phyloP scores from a whole-genome alignment of 139 green algal species.

The Tetraselmis chui region DNA sequence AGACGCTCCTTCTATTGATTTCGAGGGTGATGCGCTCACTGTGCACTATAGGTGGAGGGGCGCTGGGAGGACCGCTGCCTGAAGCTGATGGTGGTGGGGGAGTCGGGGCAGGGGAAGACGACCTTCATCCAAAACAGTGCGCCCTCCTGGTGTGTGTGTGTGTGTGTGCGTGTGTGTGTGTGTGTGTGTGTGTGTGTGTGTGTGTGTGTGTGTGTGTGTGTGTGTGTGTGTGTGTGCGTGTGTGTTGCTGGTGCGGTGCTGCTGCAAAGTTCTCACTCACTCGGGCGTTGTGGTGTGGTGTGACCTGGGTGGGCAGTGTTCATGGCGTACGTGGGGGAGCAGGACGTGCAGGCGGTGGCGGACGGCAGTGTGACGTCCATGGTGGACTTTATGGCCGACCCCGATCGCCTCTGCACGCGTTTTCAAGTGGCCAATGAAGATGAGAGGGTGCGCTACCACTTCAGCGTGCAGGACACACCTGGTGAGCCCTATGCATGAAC shows the following conservation, averaged over 20 bases:
- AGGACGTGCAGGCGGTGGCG: neutral
- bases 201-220: no score
- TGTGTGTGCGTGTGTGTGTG: no score
- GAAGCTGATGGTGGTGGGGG: conserved; percentile 51
- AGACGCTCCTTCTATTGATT: no score
- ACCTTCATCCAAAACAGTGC: conserved; percentile 43
- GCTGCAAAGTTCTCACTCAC: no score
- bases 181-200: no score
- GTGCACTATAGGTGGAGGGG: conserved; percentile 11
- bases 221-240: no score
- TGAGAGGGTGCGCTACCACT: neutral
- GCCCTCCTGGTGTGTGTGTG: no score
- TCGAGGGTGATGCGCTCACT: neutral
- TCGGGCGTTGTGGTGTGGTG: no score
- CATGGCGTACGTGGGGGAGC: neutral
- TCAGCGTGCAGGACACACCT: neutral
- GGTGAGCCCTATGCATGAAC: no score
- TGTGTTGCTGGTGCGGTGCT: no score
- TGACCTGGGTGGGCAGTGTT: neutral
- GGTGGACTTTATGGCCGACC: neutral
- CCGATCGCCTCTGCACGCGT: neutral
- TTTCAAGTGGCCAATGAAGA: neutral
- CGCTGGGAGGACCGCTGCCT: conserved; percentile 42
- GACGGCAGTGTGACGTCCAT: neutral
- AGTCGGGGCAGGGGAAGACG: conserved; percentile 39